Evolutionary conservation across 768 basidiomycete genomes (phyloP).

Genomic region (Trametes gibbosa): DNA sequence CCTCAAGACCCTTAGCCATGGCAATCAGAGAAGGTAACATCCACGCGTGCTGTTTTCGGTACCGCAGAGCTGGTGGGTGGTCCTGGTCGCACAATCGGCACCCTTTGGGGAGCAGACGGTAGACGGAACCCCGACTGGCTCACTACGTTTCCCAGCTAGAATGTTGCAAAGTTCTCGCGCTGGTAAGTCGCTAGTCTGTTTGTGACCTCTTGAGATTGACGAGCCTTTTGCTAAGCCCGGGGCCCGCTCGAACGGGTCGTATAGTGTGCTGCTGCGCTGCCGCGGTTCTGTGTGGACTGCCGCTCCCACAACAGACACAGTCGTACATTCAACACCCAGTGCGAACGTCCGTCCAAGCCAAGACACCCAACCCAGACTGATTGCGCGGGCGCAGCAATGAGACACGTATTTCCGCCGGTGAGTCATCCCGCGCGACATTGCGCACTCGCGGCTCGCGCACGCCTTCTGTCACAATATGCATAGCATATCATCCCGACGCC

Average conservation of each 20-base stretch:
- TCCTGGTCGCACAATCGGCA: background rate
- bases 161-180: background rate
- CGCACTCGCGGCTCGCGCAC: background rate
- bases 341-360: background rate
- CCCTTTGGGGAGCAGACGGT: background rate
- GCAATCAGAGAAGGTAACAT: background rate
- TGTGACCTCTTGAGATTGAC: background rate
- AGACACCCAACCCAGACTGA: too few species aligned
- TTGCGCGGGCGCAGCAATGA: background rate
- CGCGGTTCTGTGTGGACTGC: background rate
- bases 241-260: background rate
- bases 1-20: background rate
- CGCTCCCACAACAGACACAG: background rate
- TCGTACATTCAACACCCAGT: background rate
- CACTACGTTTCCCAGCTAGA: background rate
- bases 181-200: slow-evolving; percentile 1
- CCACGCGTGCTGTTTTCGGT: background rate
- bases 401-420: slow-evolving; percentile 2
- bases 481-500: background rate
- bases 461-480: background rate
- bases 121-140: background rate
- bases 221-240: background rate
- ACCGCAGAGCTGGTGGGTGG: background rate
- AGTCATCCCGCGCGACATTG: background rate
- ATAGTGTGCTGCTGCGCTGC: background rate